A percentile compares a stretch with the other conserved stretches of the same genome.
Evolutionary conservation across 495 filamentous ascomycete species (phyloP).

Genomic region (Ascodesmis nigricans): DNA sequence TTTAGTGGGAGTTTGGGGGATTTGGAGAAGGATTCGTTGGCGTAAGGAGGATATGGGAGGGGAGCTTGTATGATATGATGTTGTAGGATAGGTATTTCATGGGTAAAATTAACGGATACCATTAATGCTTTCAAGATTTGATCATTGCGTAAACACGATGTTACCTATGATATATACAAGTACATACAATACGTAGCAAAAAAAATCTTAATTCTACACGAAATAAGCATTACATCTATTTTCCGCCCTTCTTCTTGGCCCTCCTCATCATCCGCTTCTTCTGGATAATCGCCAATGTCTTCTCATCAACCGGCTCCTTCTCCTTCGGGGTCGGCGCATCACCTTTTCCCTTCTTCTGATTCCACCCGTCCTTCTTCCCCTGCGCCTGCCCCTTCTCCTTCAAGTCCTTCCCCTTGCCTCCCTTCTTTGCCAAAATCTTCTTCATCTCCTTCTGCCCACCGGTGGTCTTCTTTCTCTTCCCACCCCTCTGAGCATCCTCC

Average conservation of each 20-base stretch:
- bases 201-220: too few species aligned
- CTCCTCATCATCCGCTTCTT: not conserved
- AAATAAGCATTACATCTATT: too few species aligned
- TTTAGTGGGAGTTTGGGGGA: slow-evolving; percentile 9
- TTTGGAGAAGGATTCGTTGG: not conserved
- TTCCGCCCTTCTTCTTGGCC: not conserved
- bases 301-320: too few species aligned
- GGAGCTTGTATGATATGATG: slow-evolving; percentile 1
- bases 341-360: not conserved
- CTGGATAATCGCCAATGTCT: not conserved
- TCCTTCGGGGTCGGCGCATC: too few species aligned
- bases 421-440: slow-evolving; percentile 5
- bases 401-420: slow-evolving; percentile 5
- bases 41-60: slow-evolving; percentile 1
- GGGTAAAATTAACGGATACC: too few species aligned
- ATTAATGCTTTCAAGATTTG: too few species aligned
- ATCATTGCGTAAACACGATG: too few species aligned
- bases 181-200: too few species aligned
- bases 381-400: slow-evolving; percentile 8
- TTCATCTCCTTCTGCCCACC: slow-evolving; percentile 2
- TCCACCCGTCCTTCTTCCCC: not conserved
- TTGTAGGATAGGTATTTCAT: not conserved
- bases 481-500: slow-evolving; percentile 7
- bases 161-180: too few species aligned
- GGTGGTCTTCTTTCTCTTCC: slow-evolving; percentile 4